These are phyloP conservation scores for Xylogone sp. DNA, from an alignment of 2,329 filamentous ascomycete species.

Conservation along the genomic window DNA sequence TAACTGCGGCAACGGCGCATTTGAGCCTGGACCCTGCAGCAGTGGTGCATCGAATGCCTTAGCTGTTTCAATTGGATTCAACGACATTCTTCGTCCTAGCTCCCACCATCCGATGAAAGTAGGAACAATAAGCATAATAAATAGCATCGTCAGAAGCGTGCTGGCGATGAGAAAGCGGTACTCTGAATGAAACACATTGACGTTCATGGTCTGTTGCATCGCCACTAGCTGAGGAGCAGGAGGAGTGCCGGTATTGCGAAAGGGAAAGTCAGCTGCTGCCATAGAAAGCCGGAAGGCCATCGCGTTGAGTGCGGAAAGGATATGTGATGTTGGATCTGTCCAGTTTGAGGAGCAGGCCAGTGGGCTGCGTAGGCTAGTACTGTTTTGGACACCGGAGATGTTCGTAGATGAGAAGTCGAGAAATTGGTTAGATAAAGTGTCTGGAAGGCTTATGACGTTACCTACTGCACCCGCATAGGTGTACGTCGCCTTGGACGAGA, in stretches of 20 bases:
- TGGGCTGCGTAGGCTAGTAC: too few relatives aligned
- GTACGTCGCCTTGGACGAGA: conserved; percentile 4
- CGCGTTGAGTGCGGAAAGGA: conserved; percentile 5
- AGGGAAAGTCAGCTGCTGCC: conserved; percentile 4
- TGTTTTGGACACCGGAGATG: too few relatives aligned
- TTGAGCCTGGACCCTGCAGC: conserved; percentile 4
- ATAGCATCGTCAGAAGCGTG: conserved; percentile 2
- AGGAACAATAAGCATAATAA: conserved; percentile 3
- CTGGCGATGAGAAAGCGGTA: conserved; percentile 7
- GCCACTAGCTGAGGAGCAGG: conserved; percentile 4
- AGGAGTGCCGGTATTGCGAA: conserved; percentile 1
- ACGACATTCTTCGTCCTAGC: conserved; percentile 4
- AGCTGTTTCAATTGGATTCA: conserved; percentile 12
- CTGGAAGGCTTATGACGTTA: too few relatives aligned
- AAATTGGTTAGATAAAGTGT: too few relatives aligned
- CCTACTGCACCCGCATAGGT: background rate
- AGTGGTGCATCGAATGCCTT: conserved; percentile 14
- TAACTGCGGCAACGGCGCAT: conserved; percentile 4
- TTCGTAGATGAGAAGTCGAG: too few relatives aligned
- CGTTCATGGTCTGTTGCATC: background rate
- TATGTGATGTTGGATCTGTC: conserved; percentile 9
- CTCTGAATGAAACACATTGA: conserved; percentile 9
- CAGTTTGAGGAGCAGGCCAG: conserved; percentile 6
- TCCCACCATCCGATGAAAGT: conserved; percentile 12
- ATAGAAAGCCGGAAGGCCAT: conserved; percentile 8